Percentiles rank a stretch among this genome's conserved stretches.
phyloP scores from a whole-genome alignment of 2,329 filamentous ascomycete genomes.

The Tolypocladium amazonense region DNA sequence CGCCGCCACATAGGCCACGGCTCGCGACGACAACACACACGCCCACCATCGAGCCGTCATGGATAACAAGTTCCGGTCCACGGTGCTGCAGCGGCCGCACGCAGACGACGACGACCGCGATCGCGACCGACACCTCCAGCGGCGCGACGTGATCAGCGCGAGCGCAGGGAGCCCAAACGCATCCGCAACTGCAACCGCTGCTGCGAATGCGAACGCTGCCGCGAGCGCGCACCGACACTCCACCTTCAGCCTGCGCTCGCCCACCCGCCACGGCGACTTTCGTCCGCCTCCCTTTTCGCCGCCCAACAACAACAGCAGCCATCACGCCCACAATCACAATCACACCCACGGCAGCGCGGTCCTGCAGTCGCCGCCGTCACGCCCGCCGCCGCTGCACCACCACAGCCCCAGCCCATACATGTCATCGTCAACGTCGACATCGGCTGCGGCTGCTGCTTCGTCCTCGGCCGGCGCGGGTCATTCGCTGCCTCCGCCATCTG shows the following conservation, averaged over 20 bases:
- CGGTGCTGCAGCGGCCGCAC: conserved; percentile 35
- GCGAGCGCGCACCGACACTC: conserved; percentile 27
- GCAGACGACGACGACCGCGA: conserved; percentile 19
- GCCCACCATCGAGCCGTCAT: conserved; percentile 16
- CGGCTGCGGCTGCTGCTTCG: conserved; percentile 11
- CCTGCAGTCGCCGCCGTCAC: conserved; percentile 21
- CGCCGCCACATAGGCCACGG: background rate
- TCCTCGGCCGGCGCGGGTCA: conserved; percentile 14
- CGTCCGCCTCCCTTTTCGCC: conserved; percentile 18
- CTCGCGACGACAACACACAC: background rate
- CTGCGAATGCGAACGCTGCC: conserved; percentile 1
- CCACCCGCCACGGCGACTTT: conserved; percentile 33
- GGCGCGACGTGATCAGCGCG: conserved; percentile 37
- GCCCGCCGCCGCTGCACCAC: conserved; percentile 12
- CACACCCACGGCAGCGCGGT: conserved; percentile 14
- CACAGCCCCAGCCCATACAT: conserved; percentile 24
- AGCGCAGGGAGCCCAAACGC: conserved; percentile 2
- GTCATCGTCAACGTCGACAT: conserved; percentile 19
- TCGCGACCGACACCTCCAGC: conserved; percentile 14
- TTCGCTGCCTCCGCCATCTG: conserved; percentile 18
- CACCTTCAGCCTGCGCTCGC: conserved; percentile 38
- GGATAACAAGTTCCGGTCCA: conserved; percentile 39
- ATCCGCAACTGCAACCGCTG: conserved; percentile 1
- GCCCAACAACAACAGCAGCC: conserved; percentile 9
- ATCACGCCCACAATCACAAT: conserved; percentile 13